A percentile compares a stretch with the other conserved stretches of the same genome.
phyloP scores from a whole-genome alignment of 345 rosid genomes.

The Syzygium oleosum region DNA sequence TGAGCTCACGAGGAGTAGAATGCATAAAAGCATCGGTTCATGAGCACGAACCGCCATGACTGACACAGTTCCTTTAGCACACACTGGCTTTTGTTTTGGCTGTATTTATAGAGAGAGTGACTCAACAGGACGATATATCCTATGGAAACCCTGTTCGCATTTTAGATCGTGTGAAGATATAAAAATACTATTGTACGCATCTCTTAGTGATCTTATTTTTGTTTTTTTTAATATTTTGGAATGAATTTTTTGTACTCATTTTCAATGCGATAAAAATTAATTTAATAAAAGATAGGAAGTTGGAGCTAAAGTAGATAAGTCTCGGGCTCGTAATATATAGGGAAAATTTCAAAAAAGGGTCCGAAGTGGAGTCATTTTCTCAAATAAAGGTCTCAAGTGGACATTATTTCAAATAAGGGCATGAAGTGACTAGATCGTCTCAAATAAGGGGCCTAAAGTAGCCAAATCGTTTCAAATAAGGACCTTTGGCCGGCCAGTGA shows the following conservation, averaged over 20 bases:
- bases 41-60: background rate
- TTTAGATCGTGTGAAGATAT: background rate
- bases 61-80: background rate
- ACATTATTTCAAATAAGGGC: too few species aligned
- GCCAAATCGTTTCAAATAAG: too few species aligned
- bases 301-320: background rate
- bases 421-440: too few species aligned
- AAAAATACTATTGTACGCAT: background rate
- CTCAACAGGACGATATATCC: background rate
- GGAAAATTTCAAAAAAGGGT: too few species aligned
- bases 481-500: too few species aligned
- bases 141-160: background rate
- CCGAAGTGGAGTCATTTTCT: too few species aligned
- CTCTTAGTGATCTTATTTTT: background rate
- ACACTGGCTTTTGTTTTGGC: background rate
- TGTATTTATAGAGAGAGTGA: background rate
- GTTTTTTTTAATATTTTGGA: too few species aligned
- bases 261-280: background rate
- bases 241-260: background rate
- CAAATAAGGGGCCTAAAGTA: too few species aligned
- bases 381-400: too few species aligned
- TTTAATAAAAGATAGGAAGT: background rate
- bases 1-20: background rate
- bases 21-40: background rate
- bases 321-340: too few species aligned